phyloP scores from a whole-genome alignment of 2,329 filamentous ascomycete genomes.

The Drechmeria coniospora region DNA sequence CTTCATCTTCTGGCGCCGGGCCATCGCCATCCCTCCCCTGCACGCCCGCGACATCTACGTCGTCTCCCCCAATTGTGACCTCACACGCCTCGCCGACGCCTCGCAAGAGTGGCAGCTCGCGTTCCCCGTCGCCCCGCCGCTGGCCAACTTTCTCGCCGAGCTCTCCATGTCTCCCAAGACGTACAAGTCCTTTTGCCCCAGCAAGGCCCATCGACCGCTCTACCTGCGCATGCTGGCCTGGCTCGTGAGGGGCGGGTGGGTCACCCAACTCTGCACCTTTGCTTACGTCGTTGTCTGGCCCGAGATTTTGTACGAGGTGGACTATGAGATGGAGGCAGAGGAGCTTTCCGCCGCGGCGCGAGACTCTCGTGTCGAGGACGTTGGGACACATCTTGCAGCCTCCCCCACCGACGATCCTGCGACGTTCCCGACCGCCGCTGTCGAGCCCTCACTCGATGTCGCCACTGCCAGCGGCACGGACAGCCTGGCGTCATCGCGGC shows the following conservation, averaged over 20 bases:
- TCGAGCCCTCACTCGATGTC: slow-evolving; percentile 7
- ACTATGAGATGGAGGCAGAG: slow-evolving; percentile 53
- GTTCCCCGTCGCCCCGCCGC: slow-evolving; percentile 69
- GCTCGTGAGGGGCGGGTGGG: slow-evolving; percentile 85
- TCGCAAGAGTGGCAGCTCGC: slow-evolving; percentile 56
- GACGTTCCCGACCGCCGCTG: neutral
- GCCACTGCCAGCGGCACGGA: slow-evolving; percentile 7
- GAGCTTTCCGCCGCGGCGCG: slow-evolving; percentile 31
- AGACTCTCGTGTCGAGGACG: slow-evolving; percentile 5
- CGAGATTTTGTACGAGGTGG: slow-evolving; percentile 69
- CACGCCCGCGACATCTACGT: slow-evolving; percentile 85
- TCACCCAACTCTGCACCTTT: slow-evolving; percentile 83
- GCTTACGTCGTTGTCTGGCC: slow-evolving; percentile 75
- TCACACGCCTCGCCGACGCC: slow-evolving; percentile 53
- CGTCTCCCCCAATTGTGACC: slow-evolving; percentile 76
- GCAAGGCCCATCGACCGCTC: slow-evolving; percentile 68
- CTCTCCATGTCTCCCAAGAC: slow-evolving; percentile 67
- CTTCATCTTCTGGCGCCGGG: slow-evolving; percentile 90
- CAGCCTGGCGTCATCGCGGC: slow-evolving; percentile 14
- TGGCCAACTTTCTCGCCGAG: slow-evolving; percentile 76
- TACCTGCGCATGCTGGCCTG: slow-evolving; percentile 89
- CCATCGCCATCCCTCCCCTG: slow-evolving; percentile 78
- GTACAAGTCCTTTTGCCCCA: slow-evolving; percentile 73
- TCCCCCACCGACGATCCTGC: neutral
- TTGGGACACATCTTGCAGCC: neutral